phyloP scores from a whole-genome alignment of 2,329 filamentous ascomycete species.

The Arthrobotrys iridis region DNA sequence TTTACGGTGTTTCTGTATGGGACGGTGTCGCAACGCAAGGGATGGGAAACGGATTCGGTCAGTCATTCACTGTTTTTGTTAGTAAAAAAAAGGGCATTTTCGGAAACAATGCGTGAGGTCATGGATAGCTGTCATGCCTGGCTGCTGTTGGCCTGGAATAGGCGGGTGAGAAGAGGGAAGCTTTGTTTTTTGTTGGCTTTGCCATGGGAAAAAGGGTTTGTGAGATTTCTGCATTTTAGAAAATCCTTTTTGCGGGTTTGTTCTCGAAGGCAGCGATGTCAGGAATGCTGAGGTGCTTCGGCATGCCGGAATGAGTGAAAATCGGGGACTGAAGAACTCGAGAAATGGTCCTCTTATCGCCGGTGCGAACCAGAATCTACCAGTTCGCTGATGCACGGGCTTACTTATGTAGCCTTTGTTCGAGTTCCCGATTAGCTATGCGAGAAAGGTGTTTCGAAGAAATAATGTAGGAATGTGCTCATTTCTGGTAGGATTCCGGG shows the following conservation, averaged over 20 bases:
- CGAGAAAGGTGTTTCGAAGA: neutral
- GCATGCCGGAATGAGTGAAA: slow-evolving; percentile 17
- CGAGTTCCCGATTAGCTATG: slow-evolving; percentile 23
- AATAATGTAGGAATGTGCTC: slow-evolving; percentile 34
- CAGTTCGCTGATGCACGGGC: neutral
- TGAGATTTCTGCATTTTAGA: neutral
- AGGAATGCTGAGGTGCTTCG: slow-evolving; percentile 31
- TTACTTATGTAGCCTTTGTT: too few species aligned
- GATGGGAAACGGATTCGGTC: neutral
- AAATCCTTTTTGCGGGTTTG: neutral
- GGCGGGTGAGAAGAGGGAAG: neutral
- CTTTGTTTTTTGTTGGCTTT: neutral
- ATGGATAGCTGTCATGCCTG: neutral
- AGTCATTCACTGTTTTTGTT: neutral
- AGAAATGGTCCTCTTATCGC: neutral
- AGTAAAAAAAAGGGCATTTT: neutral
- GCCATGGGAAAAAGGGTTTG: neutral
- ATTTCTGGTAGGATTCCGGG: slow-evolving; percentile 23
- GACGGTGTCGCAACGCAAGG: slow-evolving; percentile 27
- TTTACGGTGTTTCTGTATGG: slow-evolving; percentile 3
- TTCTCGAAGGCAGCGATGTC: slow-evolving; percentile 13
- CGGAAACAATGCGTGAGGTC: slow-evolving; percentile 31
- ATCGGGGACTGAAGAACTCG: slow-evolving; percentile 7
- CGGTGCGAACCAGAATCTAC: too few species aligned
- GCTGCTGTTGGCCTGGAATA: too few species aligned